These are phyloP conservation scores for Torulaspora delbrueckii DNA, from an alignment of 805 yeast species.

Conservation along the genomic window DNA sequence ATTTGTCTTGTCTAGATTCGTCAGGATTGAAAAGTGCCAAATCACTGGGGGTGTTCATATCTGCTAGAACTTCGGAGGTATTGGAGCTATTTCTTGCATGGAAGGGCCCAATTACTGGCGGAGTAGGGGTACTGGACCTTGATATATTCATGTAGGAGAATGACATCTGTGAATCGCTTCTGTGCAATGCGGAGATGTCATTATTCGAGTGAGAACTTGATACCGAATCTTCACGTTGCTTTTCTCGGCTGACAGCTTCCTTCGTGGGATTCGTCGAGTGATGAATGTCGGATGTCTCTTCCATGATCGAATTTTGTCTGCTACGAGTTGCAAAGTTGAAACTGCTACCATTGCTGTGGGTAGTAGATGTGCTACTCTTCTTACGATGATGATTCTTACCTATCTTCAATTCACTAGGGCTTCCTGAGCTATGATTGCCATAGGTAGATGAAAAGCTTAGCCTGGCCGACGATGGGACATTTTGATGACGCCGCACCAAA, in stretches of 20 bases:
- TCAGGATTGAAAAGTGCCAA: slow-evolving; percentile 75
- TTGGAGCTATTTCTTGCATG: slow-evolving; percentile 38
- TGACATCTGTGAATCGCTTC: slow-evolving; percentile 32
- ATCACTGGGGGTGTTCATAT: slow-evolving; percentile 29
- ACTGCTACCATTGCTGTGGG: slow-evolving; percentile 2
- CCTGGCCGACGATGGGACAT: slow-evolving; percentile 7
- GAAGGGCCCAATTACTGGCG: slow-evolving; percentile 8
- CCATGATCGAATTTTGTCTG: slow-evolving; percentile 9
- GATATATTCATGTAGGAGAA: slow-evolving; percentile 28
- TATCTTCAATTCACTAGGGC: slow-evolving; percentile 5
- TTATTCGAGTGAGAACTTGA: slow-evolving; percentile 20
- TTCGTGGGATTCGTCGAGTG: background rate
- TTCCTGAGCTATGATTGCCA: slow-evolving; percentile 8
- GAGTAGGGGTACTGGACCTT: slow-evolving; percentile 30
- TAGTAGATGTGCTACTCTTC: slow-evolving; percentile 3
- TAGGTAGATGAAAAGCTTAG: slow-evolving; percentile 9
- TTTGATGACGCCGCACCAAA: slow-evolving; percentile 71
- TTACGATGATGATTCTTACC: background rate
- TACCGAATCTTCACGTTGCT: slow-evolving; percentile 17
- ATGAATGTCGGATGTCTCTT: slow-evolving; percentile 4
- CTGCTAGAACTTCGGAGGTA: slow-evolving; percentile 16
- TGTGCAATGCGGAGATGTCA: slow-evolving; percentile 24
- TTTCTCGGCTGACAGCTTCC: slow-evolving; percentile 9
- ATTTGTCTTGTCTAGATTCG: slow-evolving; percentile 47
- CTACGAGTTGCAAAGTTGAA: slow-evolving; percentile 4